Evolutionary conservation across 352 stramenopile species (phyloP), one percentile per base, ranked within the genome.

Genomic region (Thraustochytrium sp.): DNA sequence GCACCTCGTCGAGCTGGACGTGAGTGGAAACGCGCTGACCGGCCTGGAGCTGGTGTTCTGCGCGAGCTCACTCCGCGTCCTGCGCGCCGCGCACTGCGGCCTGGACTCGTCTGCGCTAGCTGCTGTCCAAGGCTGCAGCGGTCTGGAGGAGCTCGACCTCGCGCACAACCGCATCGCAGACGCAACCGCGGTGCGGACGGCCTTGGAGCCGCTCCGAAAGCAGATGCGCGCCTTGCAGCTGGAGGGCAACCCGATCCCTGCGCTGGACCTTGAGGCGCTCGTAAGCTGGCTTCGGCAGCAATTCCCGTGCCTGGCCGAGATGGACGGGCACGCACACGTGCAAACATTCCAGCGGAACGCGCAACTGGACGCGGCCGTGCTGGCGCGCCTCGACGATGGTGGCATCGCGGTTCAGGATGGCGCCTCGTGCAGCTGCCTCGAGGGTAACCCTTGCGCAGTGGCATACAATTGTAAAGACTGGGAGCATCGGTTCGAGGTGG

Each of bases 401-500:
- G 34, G 53, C 42, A 26, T 23, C 5, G 3, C 46, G 8, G 68
- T 80, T 4, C 68, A 80, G 53, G 68, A 80, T 34, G 13, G n/a
- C 21, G 68, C 68, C 42, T 80, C 68, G 18, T 80, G 68, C 31
- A 80, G 68, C 68, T 80, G 68, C 44, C 21, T 80, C 11, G 68
- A 80, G 38, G 68, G 68, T 0, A 80, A 80, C 31, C 68, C 68
- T 34, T 80, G 68, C 51, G 68, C 68, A 3, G 68, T 80, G 2
- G 13, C 46, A 42, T 80, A 80, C 40, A 80, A 80, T 51, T 80
- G 68, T 44, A 80, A 80, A 34, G 53, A 80, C 53, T 80, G 68
- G 68, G 68, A 61, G 53, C 76, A 80, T 26, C 1, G 68, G 23
- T 2, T 80, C 8, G 53, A 68, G 31, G 29, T 80, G 11, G 68